Percentiles rank a stretch among this genome's conserved stretches.
These are phyloP conservation scores for Tylopilus rubrobrunneus DNA, from an alignment of 768 basidiomycete genomes.

Conservation along the genomic window DNA sequence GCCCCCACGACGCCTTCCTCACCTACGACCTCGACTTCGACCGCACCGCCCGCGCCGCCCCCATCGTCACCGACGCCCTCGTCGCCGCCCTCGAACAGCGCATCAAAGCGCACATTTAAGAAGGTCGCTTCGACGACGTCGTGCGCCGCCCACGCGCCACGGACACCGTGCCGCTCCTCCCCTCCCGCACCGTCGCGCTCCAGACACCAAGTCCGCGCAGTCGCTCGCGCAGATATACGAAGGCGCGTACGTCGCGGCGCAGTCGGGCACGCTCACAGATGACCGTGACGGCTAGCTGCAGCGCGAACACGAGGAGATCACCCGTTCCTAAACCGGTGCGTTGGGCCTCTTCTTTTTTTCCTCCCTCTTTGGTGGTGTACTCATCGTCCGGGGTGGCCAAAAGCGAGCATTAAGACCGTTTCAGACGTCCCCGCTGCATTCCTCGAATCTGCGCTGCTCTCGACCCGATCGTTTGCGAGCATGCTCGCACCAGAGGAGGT, in stretches of 20 bases:
- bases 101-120: constrained; percentile 86
- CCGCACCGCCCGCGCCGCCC: constrained; percentile 79
- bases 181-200: constrained; percentile 84
- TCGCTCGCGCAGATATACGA: constrained; percentile 97
- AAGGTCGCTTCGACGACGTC: constrained; percentile 88
- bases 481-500: constrained; percentile 96
- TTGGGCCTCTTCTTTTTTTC: constrained; percentile 6
- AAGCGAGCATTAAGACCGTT: constrained; percentile 79
- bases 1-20: constrained; percentile 88
- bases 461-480: constrained; percentile 64
- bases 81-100: constrained; percentile 81
- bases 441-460: constrained; percentile 89
- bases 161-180: constrained; percentile 86
- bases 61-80: constrained; percentile 84
- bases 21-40: constrained; percentile 97
- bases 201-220: constrained; percentile 81
- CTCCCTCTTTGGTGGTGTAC: background rate
- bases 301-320: constrained; percentile 88
- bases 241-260: constrained; percentile 76
- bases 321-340: constrained; percentile 86
- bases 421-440: constrained; percentile 77
- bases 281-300: constrained; percentile 85
- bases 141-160: constrained; percentile 65
- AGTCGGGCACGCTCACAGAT: constrained; percentile 50
- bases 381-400: constrained; percentile 55